These are phyloP conservation scores for Hypsizygus ulmarius DNA, from an alignment of 1,284 basidiomycete genomes.

Conservation along the genomic window DNA sequence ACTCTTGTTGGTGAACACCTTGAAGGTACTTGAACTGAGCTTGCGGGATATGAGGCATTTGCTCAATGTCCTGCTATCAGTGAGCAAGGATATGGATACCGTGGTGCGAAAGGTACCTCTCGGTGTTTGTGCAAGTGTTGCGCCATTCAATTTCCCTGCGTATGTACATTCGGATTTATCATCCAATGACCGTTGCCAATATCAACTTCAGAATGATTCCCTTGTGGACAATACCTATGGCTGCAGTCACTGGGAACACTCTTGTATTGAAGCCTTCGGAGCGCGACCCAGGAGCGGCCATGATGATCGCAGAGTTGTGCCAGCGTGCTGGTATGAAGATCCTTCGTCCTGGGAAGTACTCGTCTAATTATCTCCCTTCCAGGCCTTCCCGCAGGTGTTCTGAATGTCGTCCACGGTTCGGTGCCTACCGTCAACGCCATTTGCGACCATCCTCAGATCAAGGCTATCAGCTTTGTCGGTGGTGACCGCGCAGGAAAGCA, in stretches of 20 bases:
- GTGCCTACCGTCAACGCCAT: slow-evolving; percentile 91
- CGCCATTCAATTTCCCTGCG: slow-evolving; percentile 94
- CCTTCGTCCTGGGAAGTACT: neutral
- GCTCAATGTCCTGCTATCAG: slow-evolving; percentile 35
- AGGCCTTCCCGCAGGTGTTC: slow-evolving; percentile 75
- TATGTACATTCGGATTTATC: slow-evolving; percentile 33
- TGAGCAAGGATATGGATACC: slow-evolving; percentile 98
- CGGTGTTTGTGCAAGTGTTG: slow-evolving; percentile 81
- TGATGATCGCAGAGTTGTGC: slow-evolving; percentile 96
- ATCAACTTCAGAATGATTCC: slow-evolving; percentile 83
- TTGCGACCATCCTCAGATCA: slow-evolving; percentile 89
- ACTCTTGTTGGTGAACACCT: slow-evolving; percentile 87
- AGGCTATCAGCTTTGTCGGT: slow-evolving; percentile 97
- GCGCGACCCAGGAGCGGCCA: slow-evolving; percentile 93
- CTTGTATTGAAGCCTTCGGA: slow-evolving; percentile 95
- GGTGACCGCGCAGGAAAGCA: slow-evolving; percentile 92
- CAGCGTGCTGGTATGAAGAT: slow-evolving; percentile 70
- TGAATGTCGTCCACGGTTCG: slow-evolving; percentile 90
- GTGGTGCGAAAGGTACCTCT: slow-evolving; percentile 77
- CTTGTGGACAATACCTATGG: slow-evolving; percentile 91
- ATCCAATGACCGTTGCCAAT: neutral
- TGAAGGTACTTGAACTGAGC: slow-evolving; percentile 56
- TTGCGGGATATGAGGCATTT: neutral
- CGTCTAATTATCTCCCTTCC: slow-evolving; percentile 31
- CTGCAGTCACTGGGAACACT: slow-evolving; percentile 90